phyloP scores from a whole-genome alignment of 495 filamentous ascomycete genomes.

The Hyaloscypha bicolor region DNA sequence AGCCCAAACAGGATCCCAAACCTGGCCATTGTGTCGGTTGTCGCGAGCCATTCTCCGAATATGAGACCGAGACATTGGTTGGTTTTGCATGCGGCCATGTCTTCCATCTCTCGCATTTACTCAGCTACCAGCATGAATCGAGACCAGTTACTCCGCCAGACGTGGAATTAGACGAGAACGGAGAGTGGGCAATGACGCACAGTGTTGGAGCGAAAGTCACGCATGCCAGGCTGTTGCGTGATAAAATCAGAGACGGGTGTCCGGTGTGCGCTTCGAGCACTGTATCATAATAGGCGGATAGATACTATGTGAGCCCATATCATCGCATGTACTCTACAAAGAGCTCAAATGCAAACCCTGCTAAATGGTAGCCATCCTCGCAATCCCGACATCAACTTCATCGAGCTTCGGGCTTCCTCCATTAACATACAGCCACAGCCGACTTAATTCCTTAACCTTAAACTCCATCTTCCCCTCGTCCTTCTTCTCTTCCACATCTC shows the following conservation, averaged over 20 bases:
- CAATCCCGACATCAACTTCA: slow-evolving; percentile 29
- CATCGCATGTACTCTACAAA: not conserved
- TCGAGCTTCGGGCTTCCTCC: slow-evolving; percentile 54
- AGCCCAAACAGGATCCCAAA: slow-evolving; percentile 33
- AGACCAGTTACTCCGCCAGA: slow-evolving; percentile 42
- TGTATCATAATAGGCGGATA: not conserved
- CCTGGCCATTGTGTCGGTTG: slow-evolving; percentile 66
- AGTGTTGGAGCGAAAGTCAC: slow-evolving; percentile 87
- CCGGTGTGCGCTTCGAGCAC: slow-evolving; percentile 52
- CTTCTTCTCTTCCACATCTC: slow-evolving; percentile 5
- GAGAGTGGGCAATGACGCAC: slow-evolving; percentile 47
- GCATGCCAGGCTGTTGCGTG: slow-evolving; percentile 76
- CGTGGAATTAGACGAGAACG: slow-evolving; percentile 43
- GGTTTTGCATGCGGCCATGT: slow-evolving; percentile 92
- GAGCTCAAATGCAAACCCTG: not conserved
- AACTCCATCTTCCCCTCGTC: slow-evolving; percentile 16
- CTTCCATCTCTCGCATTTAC: slow-evolving; percentile 84
- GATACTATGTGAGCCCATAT: not conserved
- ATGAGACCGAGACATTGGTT: slow-evolving; percentile 77
- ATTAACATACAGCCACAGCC: slow-evolving; percentile 75
- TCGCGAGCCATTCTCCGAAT: slow-evolving; percentile 56
- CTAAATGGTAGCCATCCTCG: slow-evolving; percentile 26
- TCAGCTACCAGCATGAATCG: slow-evolving; percentile 50
- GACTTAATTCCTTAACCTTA: slow-evolving; percentile 67
- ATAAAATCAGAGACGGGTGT: slow-evolving; percentile 71